Evolutionary conservation across 352 stramenopile genomes (phyloP), one percentile per base, ranked within the genome.

Genomic region (Phytophthora crassamura): DNA sequence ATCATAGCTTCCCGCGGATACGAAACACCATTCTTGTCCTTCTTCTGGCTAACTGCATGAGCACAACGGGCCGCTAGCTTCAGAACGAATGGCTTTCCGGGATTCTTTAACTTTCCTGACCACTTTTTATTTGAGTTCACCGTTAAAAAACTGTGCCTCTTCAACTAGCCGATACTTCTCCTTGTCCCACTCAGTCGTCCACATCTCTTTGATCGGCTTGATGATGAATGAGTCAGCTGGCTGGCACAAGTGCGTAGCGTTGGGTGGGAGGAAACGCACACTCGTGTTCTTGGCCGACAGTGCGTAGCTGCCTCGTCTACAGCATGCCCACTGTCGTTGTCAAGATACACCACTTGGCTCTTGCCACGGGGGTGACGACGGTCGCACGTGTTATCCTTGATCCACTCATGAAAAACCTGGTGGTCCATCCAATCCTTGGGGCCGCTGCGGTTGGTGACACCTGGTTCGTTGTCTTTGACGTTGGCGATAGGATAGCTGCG

Each of bases 351-450:
- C 4, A 47, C 40, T 16, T 47, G 40, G 15, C 6, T 16, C 8
- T 30, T 30, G 7, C 40, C 40, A 0, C 40, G 18, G 6, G 40
- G 15, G 9, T 47, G 40, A 0, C 8, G 40, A 4, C 18, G 40
- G 18, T n/a, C 15, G 40, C 5, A 47, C 2, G 40, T 47, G n/a
- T 28, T 30, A 7, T 32, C 40, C 18, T 28, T 9, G 14, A 47
- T 20, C 18, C 40, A 53, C 12, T 41, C 15, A 9, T 22, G 46
- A 28, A 53, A 53, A 16, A 53, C 14, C 4, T 35, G 28, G 3
- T 53, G 32, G 15, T 41, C 46, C 46, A 53, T 53, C 46, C 46
- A 41, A 32, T 30, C 28, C 16, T n/a, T 53, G 9, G 46, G n/a
- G 0, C 46, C 30, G 5, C 25, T 53, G n/a, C 46, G 28, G 28